These are phyloP conservation scores for Magnusiomyces fungicola DNA, from an alignment of 1,139 yeast genomes.

Conservation along the genomic window DNA sequence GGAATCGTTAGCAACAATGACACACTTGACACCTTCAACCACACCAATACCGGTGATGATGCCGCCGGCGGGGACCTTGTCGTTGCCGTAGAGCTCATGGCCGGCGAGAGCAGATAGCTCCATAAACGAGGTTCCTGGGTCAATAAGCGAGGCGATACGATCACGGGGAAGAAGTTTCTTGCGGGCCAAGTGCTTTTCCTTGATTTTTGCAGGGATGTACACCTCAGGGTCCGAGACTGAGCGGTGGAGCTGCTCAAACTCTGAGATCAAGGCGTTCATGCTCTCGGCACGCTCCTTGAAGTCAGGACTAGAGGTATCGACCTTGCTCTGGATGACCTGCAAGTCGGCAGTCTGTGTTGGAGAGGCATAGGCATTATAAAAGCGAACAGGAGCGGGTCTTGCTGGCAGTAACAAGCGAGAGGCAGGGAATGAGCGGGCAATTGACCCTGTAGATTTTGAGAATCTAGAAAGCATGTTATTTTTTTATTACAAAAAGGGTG, in stretches of 20 bases:
- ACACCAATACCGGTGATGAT: constrained; percentile 33
- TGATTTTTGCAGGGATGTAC: constrained; percentile 27
- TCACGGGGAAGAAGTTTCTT: constrained; percentile 32
- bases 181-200: constrained; percentile 34
- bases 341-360: constrained; percentile 14
- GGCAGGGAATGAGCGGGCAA: too few species aligned
- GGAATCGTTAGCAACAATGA: constrained; percentile 32
- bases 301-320: constrained; percentile 26
- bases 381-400: background rate
- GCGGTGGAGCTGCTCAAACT: constrained; percentile 21
- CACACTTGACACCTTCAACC: constrained; percentile 29
- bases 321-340: constrained; percentile 23
- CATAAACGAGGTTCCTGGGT: constrained; percentile 31
- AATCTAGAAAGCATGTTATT: background rate
- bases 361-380: constrained; percentile 16
- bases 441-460: too few species aligned
- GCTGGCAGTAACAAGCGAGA: too few species aligned
- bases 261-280: constrained; percentile 20
- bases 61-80: constrained; percentile 32
- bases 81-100: constrained; percentile 28
- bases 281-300: constrained; percentile 23
- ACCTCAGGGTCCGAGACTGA: constrained; percentile 21
- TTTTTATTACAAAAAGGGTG: background rate
- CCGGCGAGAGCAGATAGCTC: constrained; percentile 31
- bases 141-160: constrained; percentile 28